phyloP scores from a whole-genome alignment of 441 rosid genomes.

The Biscutella laevigata region DNA sequence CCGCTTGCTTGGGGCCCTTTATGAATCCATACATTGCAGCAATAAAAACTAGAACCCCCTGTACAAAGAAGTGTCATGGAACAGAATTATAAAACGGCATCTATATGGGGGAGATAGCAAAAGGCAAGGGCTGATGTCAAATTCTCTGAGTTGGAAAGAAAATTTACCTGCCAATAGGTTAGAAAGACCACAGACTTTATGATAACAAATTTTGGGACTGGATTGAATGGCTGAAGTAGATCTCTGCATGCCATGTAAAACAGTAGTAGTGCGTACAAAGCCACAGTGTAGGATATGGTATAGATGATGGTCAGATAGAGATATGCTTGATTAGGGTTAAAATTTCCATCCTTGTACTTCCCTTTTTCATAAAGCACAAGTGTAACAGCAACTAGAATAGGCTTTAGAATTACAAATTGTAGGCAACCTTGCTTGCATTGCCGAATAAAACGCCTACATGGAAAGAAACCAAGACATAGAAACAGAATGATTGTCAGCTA shows the following conservation, averaged over 20 bases:
- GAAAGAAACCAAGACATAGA: too few species aligned
- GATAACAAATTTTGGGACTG: constrained; percentile 88
- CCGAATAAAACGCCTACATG: constrained; percentile 80
- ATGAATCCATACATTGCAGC: constrained; percentile 86
- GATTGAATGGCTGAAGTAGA: constrained; percentile 95
- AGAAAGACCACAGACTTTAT: constrained; percentile 93
- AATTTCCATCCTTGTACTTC: constrained; percentile 90
- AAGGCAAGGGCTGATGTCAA: not conserved
- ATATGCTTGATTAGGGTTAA: constrained; percentile 79
- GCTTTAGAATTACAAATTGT: constrained; percentile 95
- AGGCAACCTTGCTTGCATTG: constrained; percentile 97
- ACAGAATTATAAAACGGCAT: not conserved
- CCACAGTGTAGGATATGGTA: constrained; percentile 82
- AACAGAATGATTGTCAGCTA: too few species aligned
- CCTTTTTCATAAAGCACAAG: constrained; percentile 87
- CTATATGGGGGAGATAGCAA: not conserved
- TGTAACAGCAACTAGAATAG: constrained; percentile 71
- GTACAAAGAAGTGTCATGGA: constrained; percentile 4
- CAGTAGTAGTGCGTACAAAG: constrained; percentile 78
- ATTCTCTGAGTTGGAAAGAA: not conserved
- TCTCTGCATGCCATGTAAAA: constrained; percentile 95
- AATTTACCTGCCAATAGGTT: constrained; percentile 91
- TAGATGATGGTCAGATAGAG: constrained; percentile 89
- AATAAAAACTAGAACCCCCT: constrained; percentile 94
- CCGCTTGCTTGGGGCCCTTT: constrained; percentile 66